Evolutionary conservation across 78 protist species (phyloP), one percentile per base, ranked within the genome.

Genomic region (Thecamonas trahens): DNA sequence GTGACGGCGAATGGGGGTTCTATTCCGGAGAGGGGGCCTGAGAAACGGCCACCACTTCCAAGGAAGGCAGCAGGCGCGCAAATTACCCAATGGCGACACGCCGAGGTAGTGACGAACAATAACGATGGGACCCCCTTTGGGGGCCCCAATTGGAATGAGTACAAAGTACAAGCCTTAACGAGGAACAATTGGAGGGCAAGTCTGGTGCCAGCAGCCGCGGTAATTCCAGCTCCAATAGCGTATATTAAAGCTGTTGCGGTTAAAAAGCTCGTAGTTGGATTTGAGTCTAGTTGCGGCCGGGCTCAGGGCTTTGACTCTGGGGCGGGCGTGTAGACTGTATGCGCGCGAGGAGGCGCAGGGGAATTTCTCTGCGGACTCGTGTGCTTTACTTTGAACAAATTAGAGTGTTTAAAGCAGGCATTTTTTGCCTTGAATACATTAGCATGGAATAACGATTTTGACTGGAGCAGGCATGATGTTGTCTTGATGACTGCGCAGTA

Each of bases 121-220:
- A 87, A 53, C 84, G 52, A 67, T 67, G 34, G 68, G 58, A 42
- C 61, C 50, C 76, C 44, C 34, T 52, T 53, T 42, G 49, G 68
- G 79, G 34, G 47, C 45, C 47, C 75, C 64, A 70, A 70, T 79
- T 81, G 87, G 70, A 87, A 87, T 87, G 92, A 81, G 81, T 54
- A 74, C 61, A 84, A 61, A 26, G 35, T 82, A 83, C 47, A 85
- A 35, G 68, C n/a, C 85, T 83, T 77, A 74, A 50, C 81, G 85
- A 80, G 68, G 49, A 81, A 53, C 91, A 68, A 85, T 80, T 86
- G 88, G 91, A 86, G 91, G 91, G 91, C 88, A 86, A 84, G 89
- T 84, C 89, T 77, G 91, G 91, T 86, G 91, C 89, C 92, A 87
- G 92, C 92, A 83, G 92, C 92, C 90, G 90, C 92, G 91, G 92